Conservation (phyloP, 306 rosid species). For the Trifolium repens region DNA sequence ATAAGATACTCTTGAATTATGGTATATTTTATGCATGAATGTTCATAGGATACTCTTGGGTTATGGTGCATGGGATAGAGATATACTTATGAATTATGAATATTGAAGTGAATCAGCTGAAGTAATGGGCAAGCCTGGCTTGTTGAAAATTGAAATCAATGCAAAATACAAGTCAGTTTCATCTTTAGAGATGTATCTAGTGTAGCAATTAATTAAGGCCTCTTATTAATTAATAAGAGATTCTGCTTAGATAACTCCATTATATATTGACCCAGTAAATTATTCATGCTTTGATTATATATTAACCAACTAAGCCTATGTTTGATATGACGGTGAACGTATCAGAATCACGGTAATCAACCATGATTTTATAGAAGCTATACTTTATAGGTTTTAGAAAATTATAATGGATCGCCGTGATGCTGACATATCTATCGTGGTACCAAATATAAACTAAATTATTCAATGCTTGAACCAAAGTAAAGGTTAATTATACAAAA, state of each 20-base stretch:
- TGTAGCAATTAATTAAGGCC: slow-evolving; percentile 51
- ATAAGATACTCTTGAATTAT: too few relatives aligned
- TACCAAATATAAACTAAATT: too few relatives aligned
- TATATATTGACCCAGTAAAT: slow-evolving; percentile 17
- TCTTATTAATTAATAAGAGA: slow-evolving; percentile 14
- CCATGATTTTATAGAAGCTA: too few relatives aligned
- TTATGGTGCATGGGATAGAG: slow-evolving; percentile 53
- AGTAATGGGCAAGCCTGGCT: slow-evolving; percentile 59
- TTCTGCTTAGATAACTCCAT: slow-evolving; percentile 34
- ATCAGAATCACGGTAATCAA: too few relatives aligned
- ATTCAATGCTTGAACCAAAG: neutral
- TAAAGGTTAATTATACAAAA: slow-evolving; percentile 25
- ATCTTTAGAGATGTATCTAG: slow-evolving; percentile 50
- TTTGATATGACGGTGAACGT: too few relatives aligned
- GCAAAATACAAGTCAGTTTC: slow-evolving; percentile 50
- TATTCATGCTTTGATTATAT: neutral
- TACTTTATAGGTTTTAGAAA: too few relatives aligned
- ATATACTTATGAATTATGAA: slow-evolving; percentile 54
- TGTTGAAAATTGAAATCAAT: slow-evolving; percentile 63
- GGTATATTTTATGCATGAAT: too few relatives aligned
- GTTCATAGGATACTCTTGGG: slow-evolving; percentile 33
- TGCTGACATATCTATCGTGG: too few relatives aligned
- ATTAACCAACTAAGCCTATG: too few relatives aligned
- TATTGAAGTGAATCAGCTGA: slow-evolving; percentile 65
- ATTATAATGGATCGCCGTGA: too few relatives aligned